Conservation (phyloP, 2,329 filamentous ascomycete species). For the Fusarium solani-melongenae region DNA sequence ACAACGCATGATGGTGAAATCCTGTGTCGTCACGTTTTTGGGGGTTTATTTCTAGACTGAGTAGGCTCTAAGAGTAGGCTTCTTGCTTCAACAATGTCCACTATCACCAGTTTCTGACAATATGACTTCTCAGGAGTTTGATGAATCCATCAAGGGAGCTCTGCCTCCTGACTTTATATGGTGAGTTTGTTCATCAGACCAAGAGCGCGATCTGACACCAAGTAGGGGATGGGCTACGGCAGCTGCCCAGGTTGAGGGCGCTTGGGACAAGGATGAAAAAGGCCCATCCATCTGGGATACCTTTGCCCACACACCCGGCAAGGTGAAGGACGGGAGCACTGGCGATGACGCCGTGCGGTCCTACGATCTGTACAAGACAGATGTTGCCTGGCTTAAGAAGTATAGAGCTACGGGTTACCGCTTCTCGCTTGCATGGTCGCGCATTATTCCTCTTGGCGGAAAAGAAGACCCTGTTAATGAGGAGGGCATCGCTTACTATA, state of each 20-base stretch:
- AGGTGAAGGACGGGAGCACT: conserved; percentile 53
- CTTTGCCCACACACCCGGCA: conserved; percentile 52
- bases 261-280: conserved; percentile 55
- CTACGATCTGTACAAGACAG: conserved; percentile 58
- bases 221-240: conserved; percentile 53
- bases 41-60: not conserved
- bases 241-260: conserved; percentile 55
- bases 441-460: conserved; percentile 72
- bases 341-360: conserved; percentile 52
- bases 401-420: conserved; percentile 70
- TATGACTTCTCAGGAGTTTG: conserved; percentile 18
- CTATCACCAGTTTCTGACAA: not conserved
- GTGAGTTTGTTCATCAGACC: not conserved
- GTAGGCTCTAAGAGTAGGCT: not conserved
- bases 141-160: conserved; percentile 16
- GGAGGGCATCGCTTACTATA: conserved; percentile 68
- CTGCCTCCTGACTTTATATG: conserved; percentile 38
- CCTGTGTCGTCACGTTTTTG: not conserved
- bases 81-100: not conserved
- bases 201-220: not conserved
- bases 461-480: conserved; percentile 72
- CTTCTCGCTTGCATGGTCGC: conserved; percentile 73
- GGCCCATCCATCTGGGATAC: conserved; percentile 55
- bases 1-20: conserved; percentile 4
- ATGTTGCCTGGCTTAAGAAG: conserved; percentile 66